A percentile compares a stretch with the other conserved stretches of the same genome.
These are phyloP conservation scores for Dorcoceras hygrometricum DNA, from an alignment of 257 asterid species.

Conservation along the genomic window DNA sequence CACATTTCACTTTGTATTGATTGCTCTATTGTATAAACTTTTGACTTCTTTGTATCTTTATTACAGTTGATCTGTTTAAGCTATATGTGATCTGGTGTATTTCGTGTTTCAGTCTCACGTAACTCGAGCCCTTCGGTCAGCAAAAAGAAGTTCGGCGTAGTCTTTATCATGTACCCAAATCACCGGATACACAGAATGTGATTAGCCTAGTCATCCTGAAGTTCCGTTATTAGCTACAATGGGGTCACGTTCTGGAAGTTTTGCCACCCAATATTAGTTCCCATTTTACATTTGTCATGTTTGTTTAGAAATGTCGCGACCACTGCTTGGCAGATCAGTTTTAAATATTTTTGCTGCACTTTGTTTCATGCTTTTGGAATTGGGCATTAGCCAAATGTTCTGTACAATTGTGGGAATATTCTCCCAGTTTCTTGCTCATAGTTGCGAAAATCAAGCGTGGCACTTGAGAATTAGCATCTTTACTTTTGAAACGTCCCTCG, in stretches of 20 bases:
- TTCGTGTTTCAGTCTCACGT: not conserved
- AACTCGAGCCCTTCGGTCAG: not conserved
- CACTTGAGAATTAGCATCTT: too few relatives aligned
- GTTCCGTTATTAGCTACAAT: not conserved
- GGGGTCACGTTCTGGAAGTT: not conserved
- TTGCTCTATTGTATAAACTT: not conserved
- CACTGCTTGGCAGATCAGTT: not conserved
- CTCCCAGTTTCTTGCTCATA: not conserved
- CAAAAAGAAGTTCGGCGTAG: not conserved
- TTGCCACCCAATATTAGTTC: not conserved
- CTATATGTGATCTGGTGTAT: not conserved
- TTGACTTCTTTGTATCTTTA: not conserved
- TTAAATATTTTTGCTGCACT: too few relatives aligned
- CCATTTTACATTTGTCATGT: too few relatives aligned
- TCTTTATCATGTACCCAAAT: not conserved
- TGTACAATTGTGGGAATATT: not conserved
- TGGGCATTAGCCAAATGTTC: not conserved
- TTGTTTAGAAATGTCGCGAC: not conserved
- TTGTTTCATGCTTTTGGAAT: not conserved
- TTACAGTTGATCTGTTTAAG: not conserved
- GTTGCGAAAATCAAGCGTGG: too few relatives aligned
- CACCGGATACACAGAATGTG: not conserved
- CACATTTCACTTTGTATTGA: conserved; percentile 21
- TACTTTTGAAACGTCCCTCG: too few relatives aligned
- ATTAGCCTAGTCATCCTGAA: not conserved